Evolutionary conservation across 306 rosid genomes (phyloP).

Genomic region (Pachyrhizus erosus): DNA sequence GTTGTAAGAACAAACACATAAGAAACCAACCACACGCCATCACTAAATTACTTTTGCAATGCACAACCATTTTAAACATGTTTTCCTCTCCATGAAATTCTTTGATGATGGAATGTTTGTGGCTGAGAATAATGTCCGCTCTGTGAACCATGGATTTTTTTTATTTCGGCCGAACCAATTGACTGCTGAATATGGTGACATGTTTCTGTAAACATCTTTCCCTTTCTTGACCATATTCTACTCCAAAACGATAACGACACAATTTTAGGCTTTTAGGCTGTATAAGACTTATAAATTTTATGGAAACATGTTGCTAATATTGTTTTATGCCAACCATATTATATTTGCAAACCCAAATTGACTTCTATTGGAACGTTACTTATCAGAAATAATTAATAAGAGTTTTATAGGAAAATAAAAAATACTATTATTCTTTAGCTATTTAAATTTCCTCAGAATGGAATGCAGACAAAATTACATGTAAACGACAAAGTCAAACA

Average conservation of each 20-base stretch:
- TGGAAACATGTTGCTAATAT: not conserved
- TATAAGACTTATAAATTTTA: not conserved
- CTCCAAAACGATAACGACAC: not conserved
- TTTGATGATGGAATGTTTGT: conserved; percentile 42
- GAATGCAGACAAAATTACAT: not conserved
- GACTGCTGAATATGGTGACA: conserved; percentile 14
- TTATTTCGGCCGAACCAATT: not conserved
- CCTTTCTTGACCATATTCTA: conserved; percentile 3
- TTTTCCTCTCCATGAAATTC: not conserved
- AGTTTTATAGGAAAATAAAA: not conserved
- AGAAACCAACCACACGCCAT: conserved; percentile 11
- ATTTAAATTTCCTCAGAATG: not conserved
- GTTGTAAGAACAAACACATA: not conserved
- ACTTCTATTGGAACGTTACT: not conserved
- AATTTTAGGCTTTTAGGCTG: not conserved
- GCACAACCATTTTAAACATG: not conserved
- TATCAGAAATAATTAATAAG: not conserved
- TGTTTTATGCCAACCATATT: not conserved
- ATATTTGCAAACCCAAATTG: not conserved
- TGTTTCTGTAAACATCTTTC: conserved; percentile 41
- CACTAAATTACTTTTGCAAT: conserved; percentile 11
- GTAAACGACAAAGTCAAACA: not conserved
- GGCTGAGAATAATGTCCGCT: conserved; percentile 27
- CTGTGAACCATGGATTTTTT: not conserved
- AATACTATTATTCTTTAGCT: not conserved